phyloP scores from a whole-genome alignment of 768 basidiomycete genomes.

The Serpula lacrymans region DNA sequence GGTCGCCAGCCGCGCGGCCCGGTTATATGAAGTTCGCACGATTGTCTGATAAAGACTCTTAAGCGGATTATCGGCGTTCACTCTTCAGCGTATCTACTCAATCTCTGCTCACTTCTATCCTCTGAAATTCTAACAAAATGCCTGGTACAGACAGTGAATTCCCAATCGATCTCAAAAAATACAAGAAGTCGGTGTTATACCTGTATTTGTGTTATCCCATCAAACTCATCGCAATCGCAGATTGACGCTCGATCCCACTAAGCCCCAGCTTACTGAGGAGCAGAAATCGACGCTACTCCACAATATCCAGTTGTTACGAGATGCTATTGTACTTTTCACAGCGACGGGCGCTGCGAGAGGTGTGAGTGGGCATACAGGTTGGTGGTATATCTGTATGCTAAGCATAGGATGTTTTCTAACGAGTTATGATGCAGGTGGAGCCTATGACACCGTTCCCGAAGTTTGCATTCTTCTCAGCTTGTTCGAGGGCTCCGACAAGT shows the following conservation, averaged over 20 bases:
- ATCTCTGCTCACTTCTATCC: neutral
- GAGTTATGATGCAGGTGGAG: slow-evolving; percentile 40
- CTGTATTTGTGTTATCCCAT: neutral
- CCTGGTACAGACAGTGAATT: slow-evolving; percentile 44
- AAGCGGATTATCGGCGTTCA: slow-evolving; percentile 1
- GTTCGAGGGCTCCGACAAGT: slow-evolving; percentile 61
- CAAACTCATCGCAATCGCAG: slow-evolving; percentile 31
- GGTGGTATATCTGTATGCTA: neutral
- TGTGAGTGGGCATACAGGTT: slow-evolving; percentile 83
- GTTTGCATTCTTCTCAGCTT: slow-evolving; percentile 75
- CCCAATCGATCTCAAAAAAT: slow-evolving; percentile 75
- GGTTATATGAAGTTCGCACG: slow-evolving; percentile 23
- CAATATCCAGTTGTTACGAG: slow-evolving; percentile 81
- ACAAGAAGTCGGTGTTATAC: slow-evolving; percentile 55
- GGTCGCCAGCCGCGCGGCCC: slow-evolving; percentile 2
- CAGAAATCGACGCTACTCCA: slow-evolving; percentile 54
- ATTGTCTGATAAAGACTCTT: slow-evolving; percentile 17
- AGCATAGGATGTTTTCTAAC: slow-evolving; percentile 14
- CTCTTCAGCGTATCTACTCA: neutral
- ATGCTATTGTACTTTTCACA: slow-evolving; percentile 84
- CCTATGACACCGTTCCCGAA: slow-evolving; percentile 80
- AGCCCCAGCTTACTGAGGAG: slow-evolving; percentile 57
- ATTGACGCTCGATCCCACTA: slow-evolving; percentile 68
- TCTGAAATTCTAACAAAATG: slow-evolving; percentile 28
- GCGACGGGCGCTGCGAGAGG: slow-evolving; percentile 83